phyloP scores from a whole-genome alignment of 495 filamentous ascomycete genomes.

The Aspergillus campestris region DNA sequence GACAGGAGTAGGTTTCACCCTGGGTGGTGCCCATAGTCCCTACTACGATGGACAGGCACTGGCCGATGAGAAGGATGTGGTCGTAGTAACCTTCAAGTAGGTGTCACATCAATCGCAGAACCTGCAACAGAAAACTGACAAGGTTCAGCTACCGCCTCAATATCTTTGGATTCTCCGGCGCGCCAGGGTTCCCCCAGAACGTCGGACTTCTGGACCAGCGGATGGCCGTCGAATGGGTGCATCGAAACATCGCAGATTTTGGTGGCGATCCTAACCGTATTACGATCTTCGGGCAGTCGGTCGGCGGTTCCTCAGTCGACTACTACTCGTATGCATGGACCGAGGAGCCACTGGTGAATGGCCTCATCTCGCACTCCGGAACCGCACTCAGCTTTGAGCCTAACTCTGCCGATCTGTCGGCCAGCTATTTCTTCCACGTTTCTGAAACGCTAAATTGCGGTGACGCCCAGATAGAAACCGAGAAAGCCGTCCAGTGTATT shows the following conservation, averaged over 20 bases:
- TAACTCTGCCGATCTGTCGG: constrained; percentile 18
- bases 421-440: constrained; percentile 29
- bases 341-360: constrained; percentile 29
- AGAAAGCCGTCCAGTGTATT: constrained; percentile 25
- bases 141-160: constrained; percentile 33
- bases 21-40: constrained; percentile 23
- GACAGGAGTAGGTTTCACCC: constrained; percentile 16
- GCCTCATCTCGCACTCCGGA: constrained; percentile 47
- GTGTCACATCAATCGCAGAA: not conserved
- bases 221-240: constrained; percentile 44
- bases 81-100: constrained; percentile 36
- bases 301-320: constrained; percentile 39
- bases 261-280: constrained; percentile 46
- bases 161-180: constrained; percentile 44
- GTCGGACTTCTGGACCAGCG: constrained; percentile 39
- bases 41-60: constrained; percentile 35
- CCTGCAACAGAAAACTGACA: no score
- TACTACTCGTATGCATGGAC: constrained; percentile 42
- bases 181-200: constrained; percentile 29
- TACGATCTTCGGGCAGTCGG: constrained; percentile 46
- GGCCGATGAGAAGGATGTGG: constrained; percentile 28
- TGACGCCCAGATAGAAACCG: constrained; percentile 4
- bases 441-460: constrained; percentile 33
- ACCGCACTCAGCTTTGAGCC: constrained; percentile 37
- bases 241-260: constrained; percentile 52